These are phyloP conservation scores for Oryza rufipogon DNA, from an alignment of 176 grass and related monocot genomes.

Conservation along the genomic window DNA sequence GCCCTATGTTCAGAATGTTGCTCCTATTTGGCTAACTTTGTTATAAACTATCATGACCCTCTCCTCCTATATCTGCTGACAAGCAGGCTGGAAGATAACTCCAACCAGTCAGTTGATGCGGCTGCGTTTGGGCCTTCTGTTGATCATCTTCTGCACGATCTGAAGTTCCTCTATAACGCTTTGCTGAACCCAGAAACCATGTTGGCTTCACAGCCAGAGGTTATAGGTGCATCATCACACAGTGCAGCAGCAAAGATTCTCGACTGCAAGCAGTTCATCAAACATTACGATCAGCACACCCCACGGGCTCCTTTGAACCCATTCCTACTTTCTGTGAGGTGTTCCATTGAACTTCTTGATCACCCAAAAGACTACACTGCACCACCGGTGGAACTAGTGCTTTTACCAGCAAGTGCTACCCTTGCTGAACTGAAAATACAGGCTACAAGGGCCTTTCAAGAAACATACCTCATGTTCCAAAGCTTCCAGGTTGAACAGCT, in stretches of 20 bases:
- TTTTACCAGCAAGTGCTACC: slow-evolving; percentile 67
- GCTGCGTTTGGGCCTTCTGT: slow-evolving; percentile 50
- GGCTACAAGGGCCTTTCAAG: slow-evolving; percentile 73
- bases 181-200: slow-evolving; percentile 77
- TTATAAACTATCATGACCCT: slow-evolving; percentile 3
- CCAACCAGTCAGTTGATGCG: background rate
- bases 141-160: slow-evolving; percentile 65
- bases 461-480: slow-evolving; percentile 91
- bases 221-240: slow-evolving; percentile 48
- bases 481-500: slow-evolving; percentile 86
- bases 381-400: slow-evolving; percentile 74
- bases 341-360: slow-evolving; percentile 75
- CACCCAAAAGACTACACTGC: slow-evolving; percentile 79
- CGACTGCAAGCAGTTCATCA: slow-evolving; percentile 94
- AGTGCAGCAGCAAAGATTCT: slow-evolving; percentile 75
- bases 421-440: slow-evolving; percentile 76
- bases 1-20: background rate
- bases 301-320: slow-evolving; percentile 48
- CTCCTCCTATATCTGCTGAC: slow-evolving; percentile 17
- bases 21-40: slow-evolving; percentile 23
- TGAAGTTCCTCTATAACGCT: slow-evolving; percentile 76
- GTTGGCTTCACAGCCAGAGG: slow-evolving; percentile 63
- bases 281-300: slow-evolving; percentile 69
- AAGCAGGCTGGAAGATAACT: slow-evolving; percentile 68
- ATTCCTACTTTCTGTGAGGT: slow-evolving; percentile 63